phyloP scores from a whole-genome alignment of 2,329 filamentous ascomycete species.

The Botrytis squamosa region DNA sequence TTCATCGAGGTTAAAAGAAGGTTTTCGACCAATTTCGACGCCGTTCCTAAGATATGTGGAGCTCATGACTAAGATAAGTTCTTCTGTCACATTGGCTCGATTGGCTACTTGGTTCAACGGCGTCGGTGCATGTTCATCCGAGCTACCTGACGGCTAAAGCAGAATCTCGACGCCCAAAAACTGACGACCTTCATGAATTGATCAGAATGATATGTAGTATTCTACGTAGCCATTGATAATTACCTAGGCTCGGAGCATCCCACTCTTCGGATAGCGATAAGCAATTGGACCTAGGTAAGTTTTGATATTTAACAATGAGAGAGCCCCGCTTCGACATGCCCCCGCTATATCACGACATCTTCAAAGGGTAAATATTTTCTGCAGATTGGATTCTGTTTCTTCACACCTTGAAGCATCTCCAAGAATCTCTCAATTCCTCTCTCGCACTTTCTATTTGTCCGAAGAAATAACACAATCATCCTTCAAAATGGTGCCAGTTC shows the following conservation, averaged over 20 bases:
- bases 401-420: background rate
- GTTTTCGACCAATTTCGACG: background rate
- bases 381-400: slow-evolving; percentile 4
- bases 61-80: background rate
- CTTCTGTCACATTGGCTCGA: background rate
- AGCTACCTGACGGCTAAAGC: background rate
- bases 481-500: slow-evolving; percentile 39
- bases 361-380: slow-evolving; percentile 1
- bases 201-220: background rate
- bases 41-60: background rate
- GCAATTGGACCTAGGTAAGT: background rate
- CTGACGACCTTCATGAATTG: background rate
- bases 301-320: background rate
- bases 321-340: slow-evolving; percentile 12
- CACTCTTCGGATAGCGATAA: background rate
- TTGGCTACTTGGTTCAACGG: background rate
- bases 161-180: background rate
- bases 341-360: slow-evolving; percentile 18
- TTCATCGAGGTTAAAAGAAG: background rate
- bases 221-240: background rate
- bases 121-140: slow-evolving; percentile 7
- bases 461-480: background rate
- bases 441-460: background rate
- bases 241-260: background rate
- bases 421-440: background rate